Conservation (phyloP, 305 asterid genomes). For the Andrographis paniculata region DNA sequence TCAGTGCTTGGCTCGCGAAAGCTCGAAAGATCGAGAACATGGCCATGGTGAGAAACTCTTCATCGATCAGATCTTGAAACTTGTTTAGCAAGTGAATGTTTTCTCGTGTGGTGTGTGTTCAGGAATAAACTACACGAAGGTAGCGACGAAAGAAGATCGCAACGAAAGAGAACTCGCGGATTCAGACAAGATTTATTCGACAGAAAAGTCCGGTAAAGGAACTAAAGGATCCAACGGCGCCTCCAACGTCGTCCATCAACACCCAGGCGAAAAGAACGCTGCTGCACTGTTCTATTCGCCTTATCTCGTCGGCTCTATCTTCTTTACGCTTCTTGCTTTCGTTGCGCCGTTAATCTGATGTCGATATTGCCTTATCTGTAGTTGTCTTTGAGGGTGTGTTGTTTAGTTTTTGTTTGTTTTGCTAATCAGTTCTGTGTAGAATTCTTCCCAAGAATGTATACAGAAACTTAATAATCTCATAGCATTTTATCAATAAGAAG, state of each 20-base stretch:
- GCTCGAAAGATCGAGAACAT: constrained; percentile 13
- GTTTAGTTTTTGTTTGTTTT: constrained; percentile 2
- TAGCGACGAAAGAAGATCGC: constrained; percentile 8
- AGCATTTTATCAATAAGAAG: too few species aligned
- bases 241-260: constrained; percentile 32
- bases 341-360: not conserved
- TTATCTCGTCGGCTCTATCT: constrained; percentile 18
- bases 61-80: not conserved
- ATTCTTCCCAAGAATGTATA: not conserved
- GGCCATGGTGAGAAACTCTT: constrained; percentile 17
- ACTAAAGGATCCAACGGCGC: constrained; percentile 48
- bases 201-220: constrained; percentile 21
- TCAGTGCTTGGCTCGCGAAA: constrained; percentile 21
- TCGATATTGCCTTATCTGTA: not conserved
- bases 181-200: constrained; percentile 1
- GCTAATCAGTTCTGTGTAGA: not conserved
- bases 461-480: not conserved
- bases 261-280: constrained; percentile 14
- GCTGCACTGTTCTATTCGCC: constrained; percentile 8
- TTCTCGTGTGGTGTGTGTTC: not conserved
- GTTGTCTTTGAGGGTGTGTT: not conserved
- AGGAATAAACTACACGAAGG: constrained; percentile 9
- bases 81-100: not conserved
- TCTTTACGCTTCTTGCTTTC: constrained; percentile 19
- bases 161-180: constrained; percentile 16